Base-by-base conservation (phyloP, 2,329 filamentous ascomycete genomes). In the Botrytis sinoallii region DNA sequence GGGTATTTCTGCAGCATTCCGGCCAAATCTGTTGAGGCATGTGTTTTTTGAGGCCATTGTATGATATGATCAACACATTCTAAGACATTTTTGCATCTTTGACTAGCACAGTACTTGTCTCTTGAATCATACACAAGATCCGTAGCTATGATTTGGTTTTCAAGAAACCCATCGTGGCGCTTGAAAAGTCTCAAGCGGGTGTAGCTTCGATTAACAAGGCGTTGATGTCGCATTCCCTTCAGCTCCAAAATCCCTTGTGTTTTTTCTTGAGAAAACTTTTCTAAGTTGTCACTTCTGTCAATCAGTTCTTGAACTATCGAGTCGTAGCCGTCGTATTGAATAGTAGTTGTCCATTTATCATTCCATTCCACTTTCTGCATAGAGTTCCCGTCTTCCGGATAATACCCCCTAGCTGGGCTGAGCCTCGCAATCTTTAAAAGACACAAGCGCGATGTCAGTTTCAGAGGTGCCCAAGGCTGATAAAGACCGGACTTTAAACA, bases 401-500 rank as follows among this genome's bases (percentile, higher is more conserved):
- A 88, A 73, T 83, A 88, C 0, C 74, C 57, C 44, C 84, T 78
- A 0, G 22, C 25, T 5, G 84, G 83, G 4, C 81, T 83, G 1
- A 80, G 71, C 5, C 46, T 59, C 4, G 74, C 61, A 16, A 80
- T 76, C 4, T 18, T 57, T 2, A 3, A 7, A 14, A 80, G 68
- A 42, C 29, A 64, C 32, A 18, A 29, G 40, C 63, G 48, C 6
- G 67, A 44, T 10, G 48, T 59, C 2, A 35, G 10, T 0, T 44
- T 70, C 5, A 80, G 38, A 2, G 79, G 77, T 1, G 57, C 67
- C 76, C 77, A 80, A 5, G 79, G 79, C 46, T 80, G 79, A 48
- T 85, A 86, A 2, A 81, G 80, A 0, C 85, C 87, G 0, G 88
- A 88, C 4, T 80, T 77, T 0, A 92, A 81, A 42, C 83, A 84